Base-by-base conservation (phyloP, 768 basidiomycete genomes). In the Zangia roseola region DNA sequence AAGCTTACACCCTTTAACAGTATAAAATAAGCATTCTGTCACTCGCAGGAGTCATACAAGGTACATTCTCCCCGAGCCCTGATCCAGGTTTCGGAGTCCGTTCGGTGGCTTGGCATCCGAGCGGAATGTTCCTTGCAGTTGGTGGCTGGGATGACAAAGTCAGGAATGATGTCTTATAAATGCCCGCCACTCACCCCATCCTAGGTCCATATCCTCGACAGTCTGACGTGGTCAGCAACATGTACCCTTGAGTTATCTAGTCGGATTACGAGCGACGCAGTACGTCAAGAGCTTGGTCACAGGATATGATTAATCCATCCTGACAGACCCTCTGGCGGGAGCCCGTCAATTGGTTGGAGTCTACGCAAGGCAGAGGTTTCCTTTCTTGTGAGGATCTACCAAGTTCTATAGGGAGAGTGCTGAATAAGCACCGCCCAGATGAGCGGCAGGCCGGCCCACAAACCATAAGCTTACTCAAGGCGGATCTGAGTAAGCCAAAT, bases 131-230 rank as follows among this genome's bases (percentile, higher is more conserved):
- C 63, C 71, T 97, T 9, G 88, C 85, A 2, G 75, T 94, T 0
- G 84, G 82, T 12, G 94, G 94, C 10, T 94, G 87, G 82, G 92
- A 94, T 68, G 91, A 94, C 58, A 91, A 87, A 70, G 91, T 88
- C 46, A 35, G 71, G 55, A 26, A 14, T 5, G 34, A 5, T 43
- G 5, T 38, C 39, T 46, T 21, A 45, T 40, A 26, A 26, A 46
- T 31, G 16, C 7, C 16, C 24, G n/a, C 14, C 37, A 33, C 45
- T 47, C 26, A 57, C 26, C 16, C 34, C 35, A 37, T 49, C 14
- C 52, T 31, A 93, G 91, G 74, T 93, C 24, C 74, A 91, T 53
- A 76, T 93, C 50, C 72, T 94, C 26, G 87, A 89, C 59, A 80
- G 77, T 55, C 64, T 88, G 34, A 87, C 82, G 39, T 94, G 91